Conservation (phyloP, 75 land plant genomes). For the Cryptomeria japonica region DNA sequence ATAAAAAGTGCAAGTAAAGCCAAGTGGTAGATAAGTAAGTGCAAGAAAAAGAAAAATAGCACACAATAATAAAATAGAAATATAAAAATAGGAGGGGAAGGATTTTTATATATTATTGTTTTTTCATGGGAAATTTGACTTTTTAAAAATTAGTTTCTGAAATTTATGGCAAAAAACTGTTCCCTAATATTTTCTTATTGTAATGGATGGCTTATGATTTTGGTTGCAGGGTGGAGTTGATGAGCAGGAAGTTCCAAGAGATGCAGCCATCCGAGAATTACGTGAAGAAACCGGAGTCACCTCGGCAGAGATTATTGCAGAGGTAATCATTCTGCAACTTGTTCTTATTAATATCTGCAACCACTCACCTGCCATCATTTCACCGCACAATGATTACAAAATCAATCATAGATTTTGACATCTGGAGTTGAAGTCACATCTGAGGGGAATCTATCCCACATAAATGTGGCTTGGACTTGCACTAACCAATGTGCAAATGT, state of each 20-base stretch:
- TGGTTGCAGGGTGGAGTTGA: conserved; percentile 78
- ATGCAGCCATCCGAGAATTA: conserved; percentile 78
- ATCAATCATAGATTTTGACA: neutral
- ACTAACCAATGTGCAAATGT: neutral
- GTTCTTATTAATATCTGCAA: neutral
- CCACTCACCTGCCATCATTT: neutral
- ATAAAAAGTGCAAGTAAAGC: no score
- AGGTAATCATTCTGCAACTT: conserved; percentile 36
- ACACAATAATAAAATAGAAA: no score
- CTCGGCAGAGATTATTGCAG: conserved; percentile 72
- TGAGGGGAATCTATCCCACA: neutral
- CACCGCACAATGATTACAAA: neutral
- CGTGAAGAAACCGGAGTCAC: conserved; percentile 84
- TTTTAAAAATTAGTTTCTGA: no score
- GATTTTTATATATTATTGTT: no score
- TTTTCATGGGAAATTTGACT: no score
- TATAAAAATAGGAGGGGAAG: no score
- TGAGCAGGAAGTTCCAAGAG: conserved; percentile 72
- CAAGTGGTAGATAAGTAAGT: no score
- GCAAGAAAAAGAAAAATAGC: no score
- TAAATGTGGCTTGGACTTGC: neutral
- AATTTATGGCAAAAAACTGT: no score
- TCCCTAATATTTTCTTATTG: no score
- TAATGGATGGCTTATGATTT: neutral
- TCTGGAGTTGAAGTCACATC: neutral